Percentiles rank a stretch among this genome's conserved stretches.
Conservation (phyloP, 2,329 filamentous ascomycete genomes). For the Botrytis sinoallii region DNA sequence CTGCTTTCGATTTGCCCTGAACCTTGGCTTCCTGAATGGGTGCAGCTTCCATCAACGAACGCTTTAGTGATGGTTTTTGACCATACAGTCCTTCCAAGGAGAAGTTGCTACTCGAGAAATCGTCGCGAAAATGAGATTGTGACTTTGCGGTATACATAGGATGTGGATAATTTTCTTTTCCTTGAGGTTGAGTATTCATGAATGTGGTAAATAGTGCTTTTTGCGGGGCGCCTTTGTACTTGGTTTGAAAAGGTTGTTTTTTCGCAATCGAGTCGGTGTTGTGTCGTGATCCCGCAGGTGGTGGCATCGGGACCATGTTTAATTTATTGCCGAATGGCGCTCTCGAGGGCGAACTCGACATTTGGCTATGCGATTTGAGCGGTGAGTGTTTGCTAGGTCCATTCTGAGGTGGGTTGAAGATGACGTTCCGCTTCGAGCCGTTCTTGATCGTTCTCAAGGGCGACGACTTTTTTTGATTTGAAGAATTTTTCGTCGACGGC, state of each 20-base stretch:
- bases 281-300: conserved; percentile 53
- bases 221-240: conserved; percentile 51
- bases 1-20: conserved; percentile 61
- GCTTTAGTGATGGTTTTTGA: conserved; percentile 54
- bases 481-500: conserved; percentile 31
- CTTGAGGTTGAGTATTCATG: conserved; percentile 38
- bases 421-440: conserved; percentile 55
- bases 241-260: conserved; percentile 57
- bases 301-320: conserved; percentile 65
- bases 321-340: conserved; percentile 63
- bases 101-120: conserved; percentile 41
- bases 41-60: conserved; percentile 68
- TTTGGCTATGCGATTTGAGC: conserved; percentile 57
- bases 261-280: conserved; percentile 68
- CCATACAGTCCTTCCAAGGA: conserved; percentile 51
- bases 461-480: conserved; percentile 32
- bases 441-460: conserved; percentile 44
- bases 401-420: conserved; percentile 59
- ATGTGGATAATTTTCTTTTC: conserved; percentile 55
- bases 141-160: conserved; percentile 47
- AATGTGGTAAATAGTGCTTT: conserved; percentile 49
- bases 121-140: conserved; percentile 39
- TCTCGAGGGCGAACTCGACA: conserved; percentile 57
- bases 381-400: conserved; percentile 61
- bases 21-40: conserved; percentile 65